These are phyloP conservation scores for Mycena rebaudengoi DNA, from an alignment of 768 basidiomycete genomes.

Conservation along the genomic window DNA sequence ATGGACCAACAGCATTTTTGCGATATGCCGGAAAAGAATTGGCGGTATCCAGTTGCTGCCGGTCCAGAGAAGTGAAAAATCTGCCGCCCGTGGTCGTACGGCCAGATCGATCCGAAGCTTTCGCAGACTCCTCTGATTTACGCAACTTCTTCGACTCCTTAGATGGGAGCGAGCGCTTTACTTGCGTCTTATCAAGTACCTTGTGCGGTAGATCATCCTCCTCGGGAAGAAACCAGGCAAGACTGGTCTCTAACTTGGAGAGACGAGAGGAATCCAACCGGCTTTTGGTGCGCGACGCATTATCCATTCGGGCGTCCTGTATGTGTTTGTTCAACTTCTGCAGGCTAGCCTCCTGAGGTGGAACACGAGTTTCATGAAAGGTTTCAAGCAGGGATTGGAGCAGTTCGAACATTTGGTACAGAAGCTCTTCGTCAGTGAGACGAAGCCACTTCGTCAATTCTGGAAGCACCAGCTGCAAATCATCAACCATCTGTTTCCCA, in stretches of 20 bases:
- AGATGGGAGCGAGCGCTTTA: background rate
- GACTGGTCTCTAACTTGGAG: conserved; percentile 68
- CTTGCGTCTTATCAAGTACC: background rate
- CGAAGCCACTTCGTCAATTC: conserved; percentile 90
- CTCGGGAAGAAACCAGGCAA: conserved; percentile 61
- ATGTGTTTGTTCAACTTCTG: conserved; percentile 73
- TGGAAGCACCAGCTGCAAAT: conserved; percentile 80
- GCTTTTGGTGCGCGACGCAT: conserved; percentile 59
- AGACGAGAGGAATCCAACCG: conserved; percentile 67
- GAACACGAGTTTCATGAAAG: conserved; percentile 69
- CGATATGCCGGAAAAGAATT: conserved; percentile 53
- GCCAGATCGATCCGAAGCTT: conserved; percentile 5
- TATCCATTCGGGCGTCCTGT: conserved; percentile 61
- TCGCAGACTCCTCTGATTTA: background rate
- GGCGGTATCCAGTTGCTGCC: conserved; percentile 46
- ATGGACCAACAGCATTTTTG: conserved; percentile 27
- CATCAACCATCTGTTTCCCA: conserved; percentile 78
- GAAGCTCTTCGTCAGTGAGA: conserved; percentile 89
- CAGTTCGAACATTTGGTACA: conserved; percentile 89
- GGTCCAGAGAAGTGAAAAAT: conserved; percentile 36
- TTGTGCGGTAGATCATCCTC: conserved; percentile 42
- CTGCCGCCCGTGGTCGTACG: conserved; percentile 1
- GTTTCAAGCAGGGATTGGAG: conserved; percentile 81
- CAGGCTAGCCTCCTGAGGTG: conserved; percentile 64
- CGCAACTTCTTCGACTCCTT: conserved; percentile 11